Conservation (phyloP, 305 asterid genomes). For the Solanum aculeatissimum region DNA sequence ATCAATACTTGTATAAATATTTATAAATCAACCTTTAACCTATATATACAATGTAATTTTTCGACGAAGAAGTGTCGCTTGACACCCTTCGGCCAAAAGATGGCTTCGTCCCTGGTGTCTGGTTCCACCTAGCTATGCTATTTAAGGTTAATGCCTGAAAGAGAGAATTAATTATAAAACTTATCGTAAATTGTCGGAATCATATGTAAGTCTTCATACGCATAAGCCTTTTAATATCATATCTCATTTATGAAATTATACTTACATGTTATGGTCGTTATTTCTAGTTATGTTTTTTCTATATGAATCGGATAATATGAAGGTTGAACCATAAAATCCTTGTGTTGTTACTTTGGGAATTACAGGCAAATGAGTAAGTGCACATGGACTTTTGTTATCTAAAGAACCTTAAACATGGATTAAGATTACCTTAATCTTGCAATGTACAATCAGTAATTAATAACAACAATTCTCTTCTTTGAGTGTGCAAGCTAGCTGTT, state of each 20-base stretch:
- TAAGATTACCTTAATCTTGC: constrained; percentile 14
- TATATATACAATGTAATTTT: no score
- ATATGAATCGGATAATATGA: background rate
- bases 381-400: background rate
- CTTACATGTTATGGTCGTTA: background rate
- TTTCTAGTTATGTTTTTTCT: background rate
- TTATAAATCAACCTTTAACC: no score
- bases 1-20: no score
- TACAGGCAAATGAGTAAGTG: background rate
- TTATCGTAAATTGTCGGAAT: background rate
- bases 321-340: background rate
- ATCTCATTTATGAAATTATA: background rate
- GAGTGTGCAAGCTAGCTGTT: constrained; percentile 8
- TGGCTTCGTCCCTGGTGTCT: no score
- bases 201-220: no score
- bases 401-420: background rate
- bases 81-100: no score
- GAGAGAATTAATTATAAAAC: background rate
- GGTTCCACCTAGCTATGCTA: no score
- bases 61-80: no score
- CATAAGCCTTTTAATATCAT: rapidly evolving
- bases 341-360: background rate
- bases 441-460: background rate
- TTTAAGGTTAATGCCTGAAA: background rate
- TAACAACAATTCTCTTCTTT: background rate